phyloP scores from a whole-genome alignment of 2,329 filamentous ascomycete species.

The Madurella fahalii region DNA sequence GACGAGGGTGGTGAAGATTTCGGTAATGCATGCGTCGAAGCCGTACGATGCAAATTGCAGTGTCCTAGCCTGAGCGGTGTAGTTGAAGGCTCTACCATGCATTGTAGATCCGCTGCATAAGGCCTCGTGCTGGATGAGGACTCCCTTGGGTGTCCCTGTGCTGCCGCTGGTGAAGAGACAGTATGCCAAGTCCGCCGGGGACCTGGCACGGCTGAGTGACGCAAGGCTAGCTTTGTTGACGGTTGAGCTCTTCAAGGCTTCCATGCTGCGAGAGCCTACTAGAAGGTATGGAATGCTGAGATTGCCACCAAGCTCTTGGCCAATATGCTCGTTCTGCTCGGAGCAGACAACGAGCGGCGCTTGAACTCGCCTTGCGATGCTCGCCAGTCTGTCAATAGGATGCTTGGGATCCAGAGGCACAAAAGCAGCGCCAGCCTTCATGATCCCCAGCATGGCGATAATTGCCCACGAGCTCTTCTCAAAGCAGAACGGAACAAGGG shows the following conservation, averaged over 20 bases:
- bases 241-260: background rate
- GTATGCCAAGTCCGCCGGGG: slow-evolving; percentile 17
- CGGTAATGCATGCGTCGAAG: slow-evolving; percentile 14
- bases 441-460: slow-evolving; percentile 31
- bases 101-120: slow-evolving; percentile 3
- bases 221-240: background rate
- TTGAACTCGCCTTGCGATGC: slow-evolving; percentile 31
- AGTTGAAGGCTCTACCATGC: slow-evolving; percentile 7
- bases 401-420: slow-evolving; percentile 35
- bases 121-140: slow-evolving; percentile 16
- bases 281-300: background rate
- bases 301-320: background rate
- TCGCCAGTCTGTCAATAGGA: slow-evolving; percentile 32
- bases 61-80: background rate
- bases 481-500: slow-evolving; percentile 33
- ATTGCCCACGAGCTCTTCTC: slow-evolving; percentile 33
- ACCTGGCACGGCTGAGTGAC: background rate
- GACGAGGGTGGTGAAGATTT: slow-evolving; percentile 11
- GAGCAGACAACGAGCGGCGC: slow-evolving; percentile 16
- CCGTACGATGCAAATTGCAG: slow-evolving; percentile 15
- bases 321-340: slow-evolving; percentile 4
- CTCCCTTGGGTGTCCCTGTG: slow-evolving; percentile 42
- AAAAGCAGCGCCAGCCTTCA: slow-evolving; percentile 33
- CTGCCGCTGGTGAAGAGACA: slow-evolving; percentile 52
- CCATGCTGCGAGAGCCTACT: slow-evolving; percentile 1